Evolutionary conservation across 768 basidiomycete species (phyloP), one percentile per base, ranked within the genome.

Genomic region (Hortiboletus campestris): DNA sequence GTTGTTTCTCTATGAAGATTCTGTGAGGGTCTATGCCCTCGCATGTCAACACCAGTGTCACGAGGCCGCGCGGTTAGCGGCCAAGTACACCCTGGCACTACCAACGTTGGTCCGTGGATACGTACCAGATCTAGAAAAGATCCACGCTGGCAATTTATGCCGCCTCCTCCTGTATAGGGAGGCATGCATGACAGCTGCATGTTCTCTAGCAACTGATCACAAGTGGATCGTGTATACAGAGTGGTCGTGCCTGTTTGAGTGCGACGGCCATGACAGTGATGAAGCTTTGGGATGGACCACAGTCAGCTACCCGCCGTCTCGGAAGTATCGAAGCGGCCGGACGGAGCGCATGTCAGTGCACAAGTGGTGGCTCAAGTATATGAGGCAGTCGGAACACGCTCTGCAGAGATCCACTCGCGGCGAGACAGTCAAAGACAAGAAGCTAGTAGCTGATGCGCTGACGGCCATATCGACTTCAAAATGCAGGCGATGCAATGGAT

Each of bases 331-430:
- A 31, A 5, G 0, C 0, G 53, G 60, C 17, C 54, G 55, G 44
- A 3, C 8, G 22, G 53, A 57, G 28, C 0, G 0, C 1, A 8
- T 51, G 12, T 16, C 14, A 1, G 51, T 54, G 44, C 58, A 65
- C 31, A 34, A 0, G 1, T 66, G 57, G 63, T 65, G 61, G 64
- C 0, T 38, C 1, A 41, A 60, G 14, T 66, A 60, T 19, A 57
- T 58, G 62, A 57, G 7, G 19, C 61, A 49, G 49, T 55, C 62
- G 17, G 38, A 52, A 42, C 6, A 9, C 0, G 55, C 39, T 1
- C 14, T 66, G 49, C 53, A 38, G 29, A 42, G 29, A 38, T 31
- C 19, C 7, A 55, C 62, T 13, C 19, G 20, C 0, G 35, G 53
- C 1, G 12, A 48, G 2, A 29, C 22, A 7, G 53, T 63, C 6